Percentiles rank a stretch among this genome's conserved stretches.
Conservation (phyloP, 1,284 basidiomycete species). For the Neolentinus lepideus region DNA sequence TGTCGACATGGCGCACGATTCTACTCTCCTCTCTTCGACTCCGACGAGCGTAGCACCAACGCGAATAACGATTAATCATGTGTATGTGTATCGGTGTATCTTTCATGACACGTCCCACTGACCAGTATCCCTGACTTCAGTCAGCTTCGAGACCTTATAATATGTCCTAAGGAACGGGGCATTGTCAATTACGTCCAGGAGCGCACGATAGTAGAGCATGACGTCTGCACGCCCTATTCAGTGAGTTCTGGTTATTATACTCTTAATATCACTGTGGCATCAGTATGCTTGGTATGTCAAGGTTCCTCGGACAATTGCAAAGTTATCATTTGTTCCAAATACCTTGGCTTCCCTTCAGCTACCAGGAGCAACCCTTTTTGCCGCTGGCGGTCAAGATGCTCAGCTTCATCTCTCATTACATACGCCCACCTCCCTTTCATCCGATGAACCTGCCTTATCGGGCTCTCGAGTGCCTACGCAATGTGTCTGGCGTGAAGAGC, state of each 20-base stretch:
- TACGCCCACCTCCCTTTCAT: slow-evolving; percentile 20
- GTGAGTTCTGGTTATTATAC: slow-evolving; percentile 46
- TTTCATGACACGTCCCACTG: not conserved
- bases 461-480: slow-evolving; percentile 13
- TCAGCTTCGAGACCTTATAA: slow-evolving; percentile 69
- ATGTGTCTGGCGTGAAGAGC: slow-evolving; percentile 51
- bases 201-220: slow-evolving; percentile 47
- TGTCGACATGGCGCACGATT: not conserved
- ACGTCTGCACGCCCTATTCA: slow-evolving; percentile 41
- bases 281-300: not conserved
- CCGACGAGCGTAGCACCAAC: not conserved
- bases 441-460: slow-evolving; percentile 13
- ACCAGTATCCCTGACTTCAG: slow-evolving; percentile 29
- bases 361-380: slow-evolving; percentile 54
- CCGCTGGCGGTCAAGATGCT: slow-evolving; percentile 76
- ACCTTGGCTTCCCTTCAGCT: slow-evolving; percentile 60
- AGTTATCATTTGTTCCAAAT: slow-evolving; percentile 59
- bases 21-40: not conserved
- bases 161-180: slow-evolving; percentile 64
- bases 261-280: too few species aligned
- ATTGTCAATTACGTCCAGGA: slow-evolving; percentile 56
- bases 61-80: not conserved
- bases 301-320: slow-evolving; percentile 43
- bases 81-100: not conserved
- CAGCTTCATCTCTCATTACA: slow-evolving; percentile 70